A percentile compares a stretch with the other conserved stretches of the same genome.
Evolutionary conservation across 2,329 filamentous ascomycete genomes (phyloP).

Genomic region (Aciculosporium take): DNA sequence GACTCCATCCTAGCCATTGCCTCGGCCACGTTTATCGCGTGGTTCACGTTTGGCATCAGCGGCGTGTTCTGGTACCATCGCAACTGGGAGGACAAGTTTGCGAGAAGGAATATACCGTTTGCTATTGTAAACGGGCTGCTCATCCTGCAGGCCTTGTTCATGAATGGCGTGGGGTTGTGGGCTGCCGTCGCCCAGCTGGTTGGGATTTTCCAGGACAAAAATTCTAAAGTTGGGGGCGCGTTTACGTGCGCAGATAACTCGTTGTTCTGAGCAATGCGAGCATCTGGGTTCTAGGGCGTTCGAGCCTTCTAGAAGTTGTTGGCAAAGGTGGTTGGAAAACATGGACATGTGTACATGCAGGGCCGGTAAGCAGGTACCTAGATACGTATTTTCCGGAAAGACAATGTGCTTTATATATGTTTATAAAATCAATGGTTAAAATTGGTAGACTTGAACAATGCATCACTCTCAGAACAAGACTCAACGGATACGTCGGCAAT

Average conservation of each 20-base stretch:
- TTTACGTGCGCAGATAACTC: constrained; percentile 22
- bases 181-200: constrained; percentile 18
- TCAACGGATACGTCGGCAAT: no score
- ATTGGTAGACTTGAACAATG: no score
- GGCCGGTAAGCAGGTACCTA: no score
- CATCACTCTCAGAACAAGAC: no score
- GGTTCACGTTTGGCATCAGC: constrained; percentile 22
- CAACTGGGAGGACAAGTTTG: constrained; percentile 17
- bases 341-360: no score
- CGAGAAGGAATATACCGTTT: constrained; percentile 1
- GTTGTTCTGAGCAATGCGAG: no score
- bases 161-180: constrained; percentile 22
- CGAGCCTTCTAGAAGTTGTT: no score
- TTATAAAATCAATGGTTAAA: no score
- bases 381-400: no score
- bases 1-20: constrained; percentile 23
- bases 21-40: constrained; percentile 22
- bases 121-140: constrained; percentile 15
- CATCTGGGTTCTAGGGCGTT: no score
- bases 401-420: no score
- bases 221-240: constrained; percentile 15
- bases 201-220: constrained; percentile 15
- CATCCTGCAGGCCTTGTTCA: constrained; percentile 19
- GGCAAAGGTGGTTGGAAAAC: no score
- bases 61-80: constrained; percentile 23